Evolutionary conservation across 805 yeast species (phyloP).

Genomic region (Saturnispora mendoncae): DNA sequence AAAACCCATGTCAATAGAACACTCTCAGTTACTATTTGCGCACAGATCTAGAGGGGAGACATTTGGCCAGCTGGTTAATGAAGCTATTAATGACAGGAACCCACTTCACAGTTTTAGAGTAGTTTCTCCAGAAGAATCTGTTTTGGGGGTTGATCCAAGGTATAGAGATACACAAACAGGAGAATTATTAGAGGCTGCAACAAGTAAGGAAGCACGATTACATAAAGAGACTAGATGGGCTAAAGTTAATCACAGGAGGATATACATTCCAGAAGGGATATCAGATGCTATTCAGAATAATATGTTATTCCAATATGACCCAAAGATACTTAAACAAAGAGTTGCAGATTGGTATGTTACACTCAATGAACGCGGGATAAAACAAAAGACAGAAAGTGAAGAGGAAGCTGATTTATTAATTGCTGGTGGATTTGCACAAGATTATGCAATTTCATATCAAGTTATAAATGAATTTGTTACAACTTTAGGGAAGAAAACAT

Average conservation of each 20-base stretch:
- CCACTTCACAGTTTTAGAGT: conserved; percentile 29
- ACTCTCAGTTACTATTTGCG: conserved; percentile 27
- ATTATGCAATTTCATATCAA: conserved; percentile 62
- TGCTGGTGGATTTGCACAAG: conserved; percentile 71
- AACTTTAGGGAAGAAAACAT: conserved; percentile 41
- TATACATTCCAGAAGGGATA: conserved; percentile 48
- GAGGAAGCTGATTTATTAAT: conserved; percentile 71
- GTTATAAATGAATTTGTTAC: conserved; percentile 58
- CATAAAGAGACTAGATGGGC: conserved; percentile 52
- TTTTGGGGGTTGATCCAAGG: conserved; percentile 25
- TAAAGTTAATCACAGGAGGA: conserved; percentile 41
- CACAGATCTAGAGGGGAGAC: conserved; percentile 32
- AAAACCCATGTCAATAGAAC: conserved; percentile 18
- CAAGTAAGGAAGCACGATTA: conserved; percentile 45
- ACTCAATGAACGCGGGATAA: conserved; percentile 45
- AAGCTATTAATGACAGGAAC: conserved; percentile 28
- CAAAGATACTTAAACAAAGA: conserved; percentile 53
- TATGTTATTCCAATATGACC: conserved; percentile 50
- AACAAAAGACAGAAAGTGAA: conserved; percentile 30
- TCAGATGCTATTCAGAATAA: conserved; percentile 54
- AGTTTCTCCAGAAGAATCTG: conserved; percentile 30
- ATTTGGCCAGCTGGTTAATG: conserved; percentile 36
- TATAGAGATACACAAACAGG: conserved; percentile 29
- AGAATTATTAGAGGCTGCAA: conserved; percentile 30
- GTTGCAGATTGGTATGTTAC: conserved; percentile 34